Conservation (phyloP, 2,329 filamentous ascomycete genomes). For the Immersiporthe knoxdaviesiana region DNA sequence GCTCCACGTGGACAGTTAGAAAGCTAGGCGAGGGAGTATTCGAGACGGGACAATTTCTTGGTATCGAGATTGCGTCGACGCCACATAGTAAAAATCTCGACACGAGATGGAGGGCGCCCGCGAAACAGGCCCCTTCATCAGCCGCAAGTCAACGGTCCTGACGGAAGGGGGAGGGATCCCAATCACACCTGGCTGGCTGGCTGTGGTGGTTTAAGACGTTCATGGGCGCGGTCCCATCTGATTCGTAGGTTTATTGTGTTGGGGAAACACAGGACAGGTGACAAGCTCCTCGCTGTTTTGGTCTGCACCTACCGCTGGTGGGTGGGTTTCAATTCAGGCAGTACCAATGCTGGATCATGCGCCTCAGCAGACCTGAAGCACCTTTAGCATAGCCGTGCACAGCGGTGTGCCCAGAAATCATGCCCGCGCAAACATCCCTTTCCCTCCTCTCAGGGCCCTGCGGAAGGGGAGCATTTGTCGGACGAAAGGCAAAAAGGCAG, state of each 20-base stretch:
- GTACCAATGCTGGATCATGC: not conserved
- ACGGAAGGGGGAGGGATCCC: not conserved
- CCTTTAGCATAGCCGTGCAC: not conserved
- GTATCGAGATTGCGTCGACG: not conserved
- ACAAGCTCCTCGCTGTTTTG: not conserved
- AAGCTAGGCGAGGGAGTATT: not conserved
- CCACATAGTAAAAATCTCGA: not conserved
- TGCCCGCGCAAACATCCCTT: not conserved
- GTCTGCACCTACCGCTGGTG: not conserved
- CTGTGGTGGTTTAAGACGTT: not conserved
- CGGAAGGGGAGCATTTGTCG: not conserved
- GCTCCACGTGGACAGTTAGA: not conserved
- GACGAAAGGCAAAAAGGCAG: not conserved
- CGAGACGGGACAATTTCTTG: not conserved
- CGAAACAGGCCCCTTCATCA: not conserved
- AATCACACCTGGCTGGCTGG: not conserved
- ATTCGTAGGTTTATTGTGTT: not conserved
- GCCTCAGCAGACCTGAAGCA: not conserved
- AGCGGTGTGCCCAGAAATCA: not conserved
- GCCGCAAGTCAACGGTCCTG: not conserved
- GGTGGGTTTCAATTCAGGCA: not conserved
- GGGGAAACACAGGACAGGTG: not conserved
- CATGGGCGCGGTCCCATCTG: not conserved
- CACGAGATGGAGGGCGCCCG: not conserved
- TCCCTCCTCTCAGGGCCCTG: constrained; percentile 2